Evolutionary conservation across 1,139 yeast species (phyloP).

Genomic region (Kodamaea fungicola): DNA sequence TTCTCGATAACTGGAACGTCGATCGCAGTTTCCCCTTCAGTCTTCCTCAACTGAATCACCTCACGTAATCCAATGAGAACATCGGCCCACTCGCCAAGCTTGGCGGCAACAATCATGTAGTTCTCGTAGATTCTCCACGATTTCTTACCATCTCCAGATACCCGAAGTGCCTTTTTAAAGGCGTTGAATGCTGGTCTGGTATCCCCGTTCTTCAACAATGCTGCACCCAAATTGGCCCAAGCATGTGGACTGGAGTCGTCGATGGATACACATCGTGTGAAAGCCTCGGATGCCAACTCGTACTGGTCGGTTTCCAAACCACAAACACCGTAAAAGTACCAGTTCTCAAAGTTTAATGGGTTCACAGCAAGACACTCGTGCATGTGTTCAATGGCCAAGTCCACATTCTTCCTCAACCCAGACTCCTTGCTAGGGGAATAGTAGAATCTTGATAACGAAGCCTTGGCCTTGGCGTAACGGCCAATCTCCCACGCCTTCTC

Average conservation of each 20-base stretch:
- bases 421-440: slow-evolving; percentile 61
- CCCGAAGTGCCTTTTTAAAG: slow-evolving; percentile 68
- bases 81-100: slow-evolving; percentile 81
- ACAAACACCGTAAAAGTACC: slow-evolving; percentile 92
- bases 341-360: slow-evolving; percentile 77
- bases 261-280: slow-evolving; percentile 83
- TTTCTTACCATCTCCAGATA: slow-evolving; percentile 59
- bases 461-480: slow-evolving; percentile 78
- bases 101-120: slow-evolving; percentile 76
- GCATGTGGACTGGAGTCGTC: slow-evolving; percentile 81
- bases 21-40: slow-evolving; percentile 61
- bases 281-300: slow-evolving; percentile 86
- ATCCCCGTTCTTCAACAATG: slow-evolving; percentile 64
- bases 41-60: slow-evolving; percentile 49
- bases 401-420: slow-evolving; percentile 52
- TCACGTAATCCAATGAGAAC: slow-evolving; percentile 71
- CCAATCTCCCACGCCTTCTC: slow-evolving; percentile 84
- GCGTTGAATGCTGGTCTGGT: slow-evolving; percentile 80
- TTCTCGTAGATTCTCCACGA: slow-evolving; percentile 95
- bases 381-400: slow-evolving; percentile 61
- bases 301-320: slow-evolving; percentile 74
- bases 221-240: slow-evolving; percentile 93
- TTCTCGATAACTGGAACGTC: slow-evolving; percentile 78
- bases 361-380: slow-evolving; percentile 70
- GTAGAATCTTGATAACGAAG: slow-evolving; percentile 72